These are phyloP conservation scores for Exophiala bonariae DNA, from an alignment of 2,329 filamentous ascomycete genomes.

Conservation along the genomic window DNA sequence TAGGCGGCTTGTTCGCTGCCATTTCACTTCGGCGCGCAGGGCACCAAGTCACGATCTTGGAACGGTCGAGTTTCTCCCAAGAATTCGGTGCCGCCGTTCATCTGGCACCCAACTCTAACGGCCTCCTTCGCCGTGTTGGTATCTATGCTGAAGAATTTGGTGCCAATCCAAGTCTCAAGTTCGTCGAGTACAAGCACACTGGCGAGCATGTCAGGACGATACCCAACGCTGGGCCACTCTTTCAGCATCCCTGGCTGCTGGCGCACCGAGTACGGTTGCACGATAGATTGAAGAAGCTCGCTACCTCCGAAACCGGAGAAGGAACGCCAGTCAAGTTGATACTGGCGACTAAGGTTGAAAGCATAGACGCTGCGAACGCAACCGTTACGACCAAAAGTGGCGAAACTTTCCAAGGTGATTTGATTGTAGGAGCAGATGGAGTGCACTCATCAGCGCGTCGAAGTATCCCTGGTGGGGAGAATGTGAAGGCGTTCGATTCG, in stretches of 20 bases:
- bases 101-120: conserved; percentile 62
- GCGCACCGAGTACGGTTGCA: conserved; percentile 57
- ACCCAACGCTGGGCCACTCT: conserved; percentile 61
- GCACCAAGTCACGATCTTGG: conserved; percentile 34
- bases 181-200: conserved; percentile 47
- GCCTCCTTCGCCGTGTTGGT: conserved; percentile 51
- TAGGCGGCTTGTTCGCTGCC: too few species aligned
- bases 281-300: conserved; percentile 49
- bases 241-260: conserved; percentile 57
- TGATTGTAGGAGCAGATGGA: conserved; percentile 57
- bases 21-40: too few species aligned
- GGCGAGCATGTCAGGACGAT: conserved; percentile 62
- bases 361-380: conserved; percentile 23
- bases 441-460: conserved; percentile 40
- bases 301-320: conserved; percentile 39
- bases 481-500: conserved; percentile 40
- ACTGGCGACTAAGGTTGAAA: conserved; percentile 43
- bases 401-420: conserved; percentile 44
- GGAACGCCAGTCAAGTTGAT: conserved; percentile 39
- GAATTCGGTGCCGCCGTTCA: conserved; percentile 60
- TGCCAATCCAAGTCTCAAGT: conserved; percentile 42
- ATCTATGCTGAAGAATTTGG: conserved; percentile 43
- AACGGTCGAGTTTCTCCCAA: conserved; percentile 56
- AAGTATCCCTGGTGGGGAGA: conserved; percentile 23
- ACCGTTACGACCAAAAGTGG: conserved; percentile 49